Evolutionary conservation across 2,329 filamentous ascomycete species (phyloP).

Genomic region (Ophiostoma triangulosporum): DNA sequence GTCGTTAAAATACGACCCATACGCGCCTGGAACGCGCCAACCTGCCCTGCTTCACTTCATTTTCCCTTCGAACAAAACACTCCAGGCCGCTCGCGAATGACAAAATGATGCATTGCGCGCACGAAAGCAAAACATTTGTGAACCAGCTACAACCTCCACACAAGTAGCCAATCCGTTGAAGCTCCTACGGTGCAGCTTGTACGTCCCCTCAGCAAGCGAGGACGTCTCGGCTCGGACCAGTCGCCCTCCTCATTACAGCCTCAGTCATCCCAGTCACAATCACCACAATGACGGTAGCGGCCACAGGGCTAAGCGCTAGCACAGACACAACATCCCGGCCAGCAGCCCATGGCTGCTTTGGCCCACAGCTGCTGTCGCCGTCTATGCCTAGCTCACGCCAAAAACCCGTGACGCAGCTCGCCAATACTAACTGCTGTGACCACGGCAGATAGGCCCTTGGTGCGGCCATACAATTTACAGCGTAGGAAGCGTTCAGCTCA

Average conservation of each 20-base stretch:
- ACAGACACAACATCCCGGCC: too few relatives aligned
- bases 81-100: neutral
- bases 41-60: neutral
- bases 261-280: neutral
- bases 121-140: too few relatives aligned
- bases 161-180: too few relatives aligned
- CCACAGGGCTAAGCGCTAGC: too few relatives aligned
- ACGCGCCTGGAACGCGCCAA: neutral
- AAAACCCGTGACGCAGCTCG: constrained; percentile 58
- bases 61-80: neutral
- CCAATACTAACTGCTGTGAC: constrained; percentile 47
- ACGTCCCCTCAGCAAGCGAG: too few relatives aligned
- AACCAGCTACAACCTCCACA: too few relatives aligned
- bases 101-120: too few relatives aligned
- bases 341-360: too few relatives aligned
- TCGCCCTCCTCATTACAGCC: constrained; percentile 1
- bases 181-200: too few relatives aligned
- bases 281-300: neutral
- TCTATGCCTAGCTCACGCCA: constrained; percentile 25
- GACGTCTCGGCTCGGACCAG: too few relatives aligned
- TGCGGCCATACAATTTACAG: constrained; percentile 47
- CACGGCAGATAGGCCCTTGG: constrained; percentile 41
- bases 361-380: too few relatives aligned
- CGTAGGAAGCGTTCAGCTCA: constrained; percentile 44
- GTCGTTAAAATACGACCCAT: neutral